Evolutionary conservation across 2,329 filamentous ascomycete species (phyloP).

Genomic region (Fusarium subglutinans): DNA sequence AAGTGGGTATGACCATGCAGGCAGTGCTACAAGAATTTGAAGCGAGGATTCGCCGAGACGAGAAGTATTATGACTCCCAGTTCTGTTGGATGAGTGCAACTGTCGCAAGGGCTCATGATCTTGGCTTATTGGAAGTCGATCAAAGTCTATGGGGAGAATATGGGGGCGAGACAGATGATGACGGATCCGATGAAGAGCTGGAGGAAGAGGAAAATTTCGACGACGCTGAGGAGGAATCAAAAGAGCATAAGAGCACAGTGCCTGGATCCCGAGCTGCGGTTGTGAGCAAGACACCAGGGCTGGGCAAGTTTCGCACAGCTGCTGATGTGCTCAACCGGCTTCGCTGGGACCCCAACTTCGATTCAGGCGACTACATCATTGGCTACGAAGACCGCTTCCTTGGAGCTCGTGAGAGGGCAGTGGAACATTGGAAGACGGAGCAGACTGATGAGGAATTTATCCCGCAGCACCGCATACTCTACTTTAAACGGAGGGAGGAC

Average conservation of each 20-base stretch:
- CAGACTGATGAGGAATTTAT: slow-evolving; percentile 74
- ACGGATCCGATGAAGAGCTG: slow-evolving; percentile 54
- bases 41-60: slow-evolving; percentile 55
- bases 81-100: slow-evolving; percentile 59
- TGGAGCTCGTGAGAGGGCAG: slow-evolving; percentile 61
- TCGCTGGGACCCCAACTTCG: slow-evolving; percentile 66
- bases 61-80: slow-evolving; percentile 59
- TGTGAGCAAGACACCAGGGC: slow-evolving; percentile 42
- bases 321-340: slow-evolving; percentile 67
- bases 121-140: slow-evolving; percentile 58
- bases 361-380: slow-evolving; percentile 63
- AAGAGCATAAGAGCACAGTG: slow-evolving; percentile 10
- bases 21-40: slow-evolving; percentile 59
- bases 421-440: slow-evolving; percentile 68
- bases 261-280: slow-evolving; percentile 22
- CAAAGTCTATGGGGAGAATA: slow-evolving; percentile 57
- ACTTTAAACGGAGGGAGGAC: slow-evolving; percentile 65
- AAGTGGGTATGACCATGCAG: slow-evolving; percentile 55
- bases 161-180: slow-evolving; percentile 47
- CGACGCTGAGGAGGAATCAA: slow-evolving; percentile 1
- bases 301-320: slow-evolving; percentile 64
- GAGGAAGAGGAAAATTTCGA: slow-evolving; percentile 47
- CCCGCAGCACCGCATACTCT: slow-evolving; percentile 70
- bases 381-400: slow-evolving; percentile 70
- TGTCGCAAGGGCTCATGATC: slow-evolving; percentile 50